These are phyloP conservation scores for Salvia miltiorrhiza DNA, from an alignment of 257 asterid genomes.

Conservation along the genomic window DNA sequence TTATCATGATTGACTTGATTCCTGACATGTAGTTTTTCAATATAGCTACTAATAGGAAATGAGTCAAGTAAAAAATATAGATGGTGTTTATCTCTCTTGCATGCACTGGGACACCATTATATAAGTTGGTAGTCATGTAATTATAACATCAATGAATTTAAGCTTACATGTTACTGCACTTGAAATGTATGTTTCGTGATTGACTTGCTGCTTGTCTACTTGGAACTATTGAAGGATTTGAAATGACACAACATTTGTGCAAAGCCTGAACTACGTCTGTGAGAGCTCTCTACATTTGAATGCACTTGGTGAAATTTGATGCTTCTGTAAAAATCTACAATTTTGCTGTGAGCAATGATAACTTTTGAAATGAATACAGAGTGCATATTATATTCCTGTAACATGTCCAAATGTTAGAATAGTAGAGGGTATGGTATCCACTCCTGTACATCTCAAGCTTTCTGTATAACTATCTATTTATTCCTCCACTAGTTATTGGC, in stretches of 20 bases:
- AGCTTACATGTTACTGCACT: background rate
- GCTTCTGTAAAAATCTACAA: background rate
- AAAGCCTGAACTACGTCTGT: slow-evolving; percentile 4
- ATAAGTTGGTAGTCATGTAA: background rate
- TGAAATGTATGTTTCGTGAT: slow-evolving; percentile 1
- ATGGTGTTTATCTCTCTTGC: background rate
- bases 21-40: slow-evolving; percentile 5
- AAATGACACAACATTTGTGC: background rate
- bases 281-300: slow-evolving; percentile 1
- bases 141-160: background rate
- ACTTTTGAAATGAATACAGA: background rate
- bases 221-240: background rate
- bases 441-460: background rate
- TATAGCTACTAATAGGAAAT: background rate
- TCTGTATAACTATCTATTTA: background rate
- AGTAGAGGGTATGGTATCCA: background rate
- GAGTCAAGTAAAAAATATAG: background rate
- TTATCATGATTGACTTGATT: background rate
- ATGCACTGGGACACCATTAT: background rate
- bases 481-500: background rate
- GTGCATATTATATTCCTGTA: background rate
- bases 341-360: background rate
- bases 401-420: background rate
- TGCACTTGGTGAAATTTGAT: background rate
- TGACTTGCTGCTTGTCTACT: background rate